Conservation (phyloP, 495 filamentous ascomycete genomes). For the Podospora didyma region DNA sequence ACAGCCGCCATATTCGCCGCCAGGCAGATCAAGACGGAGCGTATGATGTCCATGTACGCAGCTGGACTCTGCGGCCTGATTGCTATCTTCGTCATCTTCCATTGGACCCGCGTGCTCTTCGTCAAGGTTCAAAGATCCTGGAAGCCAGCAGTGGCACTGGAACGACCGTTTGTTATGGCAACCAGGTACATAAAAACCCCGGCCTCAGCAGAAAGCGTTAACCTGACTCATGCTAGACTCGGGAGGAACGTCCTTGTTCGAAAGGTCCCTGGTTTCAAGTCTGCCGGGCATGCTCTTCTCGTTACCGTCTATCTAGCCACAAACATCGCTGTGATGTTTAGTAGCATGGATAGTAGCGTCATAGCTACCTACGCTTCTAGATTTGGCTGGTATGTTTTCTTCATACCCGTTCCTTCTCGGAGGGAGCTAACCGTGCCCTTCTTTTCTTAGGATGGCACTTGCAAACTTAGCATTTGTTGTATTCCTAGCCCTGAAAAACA, state of each 20-base stretch:
- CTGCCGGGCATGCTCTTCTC: slow-evolving; percentile 46
- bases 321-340: slow-evolving; percentile 48
- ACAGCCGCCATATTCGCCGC: slow-evolving; percentile 19
- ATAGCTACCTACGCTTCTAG: slow-evolving; percentile 32
- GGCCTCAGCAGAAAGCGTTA: background rate
- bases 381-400: slow-evolving; percentile 46
- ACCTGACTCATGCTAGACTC: slow-evolving; percentile 14
- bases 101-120: slow-evolving; percentile 39
- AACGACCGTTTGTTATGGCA: slow-evolving; percentile 21
- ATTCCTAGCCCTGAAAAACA: slow-evolving; percentile 59
- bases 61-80: slow-evolving; percentile 45
- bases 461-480: slow-evolving; percentile 52
- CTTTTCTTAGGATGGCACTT: slow-evolving; percentile 45
- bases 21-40: slow-evolving; percentile 31
- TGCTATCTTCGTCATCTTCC: slow-evolving; percentile 45
- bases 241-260: slow-evolving; percentile 41
- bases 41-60: slow-evolving; percentile 38
- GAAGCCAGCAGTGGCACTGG: slow-evolving; percentile 10
- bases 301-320: slow-evolving; percentile 46
- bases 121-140: slow-evolving; percentile 19
- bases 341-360: slow-evolving; percentile 34
- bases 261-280: slow-evolving; percentile 47
- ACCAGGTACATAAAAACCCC: slow-evolving; percentile 20
- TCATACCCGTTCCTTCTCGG: background rate
- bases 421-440: slow-evolving; percentile 1